Conservation (phyloP, 306 rosid species). For the Quercus rubra region DNA sequence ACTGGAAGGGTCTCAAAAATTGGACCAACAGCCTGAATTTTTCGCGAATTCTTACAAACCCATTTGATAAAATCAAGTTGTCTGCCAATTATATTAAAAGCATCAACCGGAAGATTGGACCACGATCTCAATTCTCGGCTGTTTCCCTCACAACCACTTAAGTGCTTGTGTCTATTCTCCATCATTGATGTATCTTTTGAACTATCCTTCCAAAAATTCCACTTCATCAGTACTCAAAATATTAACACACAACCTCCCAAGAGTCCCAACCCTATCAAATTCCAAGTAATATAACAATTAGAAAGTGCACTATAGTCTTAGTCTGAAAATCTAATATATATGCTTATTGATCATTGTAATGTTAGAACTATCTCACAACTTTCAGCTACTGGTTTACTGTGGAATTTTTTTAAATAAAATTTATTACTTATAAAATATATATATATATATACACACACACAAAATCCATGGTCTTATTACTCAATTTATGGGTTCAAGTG, state of each 20-base stretch:
- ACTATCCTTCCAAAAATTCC: not conserved
- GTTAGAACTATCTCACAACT: no score
- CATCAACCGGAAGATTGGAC: slow-evolving; percentile 9
- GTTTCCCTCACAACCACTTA: not conserved
- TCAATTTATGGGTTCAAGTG: no score
- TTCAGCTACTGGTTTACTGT: no score
- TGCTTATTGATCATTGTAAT: no score
- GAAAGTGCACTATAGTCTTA: no score
- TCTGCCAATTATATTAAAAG: not conserved
- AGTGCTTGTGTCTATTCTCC: not conserved
- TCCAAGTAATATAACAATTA: not conserved
- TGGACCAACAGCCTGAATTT: not conserved
- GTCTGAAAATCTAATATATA: no score
- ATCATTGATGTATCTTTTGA: not conserved
- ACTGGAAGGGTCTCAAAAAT: slow-evolving; percentile 2
- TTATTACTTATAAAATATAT: no score
- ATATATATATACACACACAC: no score
- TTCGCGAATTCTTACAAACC: slow-evolving; percentile 22
- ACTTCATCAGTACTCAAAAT: not conserved
- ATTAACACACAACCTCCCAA: not conserved
- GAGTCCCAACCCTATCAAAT: not conserved
- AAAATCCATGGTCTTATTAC: no score
- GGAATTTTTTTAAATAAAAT: no score
- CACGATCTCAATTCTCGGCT: not conserved
- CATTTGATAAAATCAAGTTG: not conserved